phyloP scores from a whole-genome alignment of 2,329 filamentous ascomycete species.

The Penicillium hesseltinei region DNA sequence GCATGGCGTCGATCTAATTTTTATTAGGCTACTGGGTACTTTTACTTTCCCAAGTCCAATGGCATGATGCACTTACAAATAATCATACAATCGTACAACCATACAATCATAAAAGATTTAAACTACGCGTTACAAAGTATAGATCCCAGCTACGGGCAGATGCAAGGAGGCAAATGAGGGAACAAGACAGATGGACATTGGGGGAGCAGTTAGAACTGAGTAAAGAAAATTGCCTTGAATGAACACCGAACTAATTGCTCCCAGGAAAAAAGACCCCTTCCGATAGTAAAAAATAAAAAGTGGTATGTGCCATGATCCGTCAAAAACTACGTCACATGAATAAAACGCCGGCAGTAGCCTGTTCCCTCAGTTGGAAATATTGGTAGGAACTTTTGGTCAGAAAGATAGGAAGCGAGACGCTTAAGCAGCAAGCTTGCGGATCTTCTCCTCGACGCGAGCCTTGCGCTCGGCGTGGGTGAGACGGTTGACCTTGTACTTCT shows the following conservation, averaged over 20 bases:
- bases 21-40: background rate
- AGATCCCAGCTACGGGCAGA: slow-evolving; percentile 6
- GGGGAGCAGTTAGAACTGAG: slow-evolving; percentile 33
- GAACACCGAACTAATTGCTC: slow-evolving; percentile 34
- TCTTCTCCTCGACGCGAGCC: slow-evolving; percentile 83
- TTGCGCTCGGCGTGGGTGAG: slow-evolving; percentile 79
- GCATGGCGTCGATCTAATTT: slow-evolving; percentile 6
- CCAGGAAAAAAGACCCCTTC: slow-evolving; percentile 18
- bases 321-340: slow-evolving; percentile 30
- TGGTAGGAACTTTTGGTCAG: slow-evolving; percentile 25
- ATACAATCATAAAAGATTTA: background rate
- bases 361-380: slow-evolving; percentile 25
- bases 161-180: slow-evolving; percentile 23
- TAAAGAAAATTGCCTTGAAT: slow-evolving; percentile 33
- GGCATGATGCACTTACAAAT: background rate
- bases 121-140: background rate
- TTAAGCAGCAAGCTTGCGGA: slow-evolving; percentile 67
- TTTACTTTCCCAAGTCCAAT: background rate
- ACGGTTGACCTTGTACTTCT: slow-evolving; percentile 81
- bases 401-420: slow-evolving; percentile 26
- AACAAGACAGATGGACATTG: slow-evolving; percentile 30
- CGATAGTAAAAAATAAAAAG: slow-evolving; percentile 23
- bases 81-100: background rate
- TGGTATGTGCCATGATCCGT: slow-evolving; percentile 32
- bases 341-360: slow-evolving; percentile 28